Evolutionary conservation across 2,329 filamentous ascomycete genomes (phyloP), one percentile per base, ranked within the genome.

Genomic region (Uncinocarpus reesii): DNA sequence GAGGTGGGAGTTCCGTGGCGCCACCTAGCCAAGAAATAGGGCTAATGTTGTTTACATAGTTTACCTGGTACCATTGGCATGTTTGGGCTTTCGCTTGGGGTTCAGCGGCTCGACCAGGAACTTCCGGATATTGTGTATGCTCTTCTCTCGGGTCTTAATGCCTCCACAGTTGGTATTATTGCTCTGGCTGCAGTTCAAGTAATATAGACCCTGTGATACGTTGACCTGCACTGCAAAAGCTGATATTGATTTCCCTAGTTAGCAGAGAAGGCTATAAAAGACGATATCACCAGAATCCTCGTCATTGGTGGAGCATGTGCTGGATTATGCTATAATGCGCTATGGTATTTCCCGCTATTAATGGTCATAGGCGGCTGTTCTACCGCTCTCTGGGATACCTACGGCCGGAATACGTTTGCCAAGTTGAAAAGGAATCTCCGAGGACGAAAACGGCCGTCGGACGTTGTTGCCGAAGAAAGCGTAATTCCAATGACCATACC

Each of bases 281-380:
- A 86, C 57, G 69, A 69, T 16, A 41, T 83, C 2, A 80, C 82
- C 0, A 68, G 83, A 1, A 65, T 81, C 0, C 55, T 86, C 1
- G 78, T 87, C 0, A 80, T 85, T 10, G 57, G 81, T 5, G 75
- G 76, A 2, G 83, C 71, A 0, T 71, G 74, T 7, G 81, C 80
- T 0, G 84, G 83, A 0, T 65, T 87, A 54, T 70, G 83, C 42
- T 86, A 86, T 56, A 85, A 79, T 42, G 77, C 81, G 0, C 64
- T 87, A 0, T 88, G 84, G 84, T 88, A 84, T 55, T 87, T 86
- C 38, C 84, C 84, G 0, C 57, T 78, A 0, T 59, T 87, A 3
- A 80, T 86, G 63, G 55, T 75, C 0, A 53, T 70, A 1, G 76
- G 73, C 0, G 83, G 81, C 0, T 8, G 72, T 1, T 61, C 64